phyloP scores from a whole-genome alignment of 768 basidiomycete species.

The Panellus pusillus region DNA sequence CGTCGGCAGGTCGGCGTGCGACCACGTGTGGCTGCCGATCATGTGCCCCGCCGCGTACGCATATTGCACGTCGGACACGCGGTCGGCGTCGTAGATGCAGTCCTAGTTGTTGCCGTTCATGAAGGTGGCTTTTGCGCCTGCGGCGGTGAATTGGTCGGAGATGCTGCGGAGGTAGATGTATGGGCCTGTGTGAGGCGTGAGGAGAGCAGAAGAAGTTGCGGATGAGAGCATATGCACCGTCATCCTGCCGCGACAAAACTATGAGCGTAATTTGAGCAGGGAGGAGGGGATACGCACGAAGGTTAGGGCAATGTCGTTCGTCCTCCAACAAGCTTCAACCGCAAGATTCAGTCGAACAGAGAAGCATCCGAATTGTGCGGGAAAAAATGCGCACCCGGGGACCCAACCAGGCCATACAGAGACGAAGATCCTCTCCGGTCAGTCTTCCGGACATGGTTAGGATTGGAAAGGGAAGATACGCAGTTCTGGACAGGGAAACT shows the following conservation, averaged over 20 bases:
- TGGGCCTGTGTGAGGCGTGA: neutral
- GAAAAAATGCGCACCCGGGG: neutral
- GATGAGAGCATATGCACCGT: neutral
- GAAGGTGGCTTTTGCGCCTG: slow-evolving; percentile 23
- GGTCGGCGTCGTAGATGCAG: slow-evolving; percentile 8
- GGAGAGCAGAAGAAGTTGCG: neutral
- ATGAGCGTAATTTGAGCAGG: neutral
- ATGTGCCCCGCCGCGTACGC: slow-evolving; percentile 14
- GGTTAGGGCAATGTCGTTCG: slow-evolving; percentile 12
- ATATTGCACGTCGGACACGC: slow-evolving; percentile 12
- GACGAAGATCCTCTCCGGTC: neutral
- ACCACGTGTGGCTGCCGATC: too few relatives aligned
- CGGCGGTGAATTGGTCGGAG: slow-evolving; percentile 16
- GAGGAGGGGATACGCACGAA: slow-evolving; percentile 2
- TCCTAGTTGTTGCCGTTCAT: slow-evolving; percentile 21
- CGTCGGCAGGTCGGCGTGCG: too few relatives aligned
- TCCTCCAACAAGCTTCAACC: slow-evolving; percentile 28
- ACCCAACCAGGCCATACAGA: neutral
- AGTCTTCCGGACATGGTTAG: neutral
- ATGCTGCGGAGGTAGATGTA: slow-evolving; percentile 13
- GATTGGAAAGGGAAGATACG: too few relatives aligned
- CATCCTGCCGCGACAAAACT: slow-evolving; percentile 5
- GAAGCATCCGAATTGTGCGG: neutral
- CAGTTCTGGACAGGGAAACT: too few relatives aligned
- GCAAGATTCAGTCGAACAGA: too few relatives aligned